A percentile compares a stretch with the other conserved stretches of the same genome.
These are phyloP conservation scores for Teratosphaeria gauchensis DNA, from an alignment of 2,329 filamentous ascomycete genomes.

Conservation along the genomic window DNA sequence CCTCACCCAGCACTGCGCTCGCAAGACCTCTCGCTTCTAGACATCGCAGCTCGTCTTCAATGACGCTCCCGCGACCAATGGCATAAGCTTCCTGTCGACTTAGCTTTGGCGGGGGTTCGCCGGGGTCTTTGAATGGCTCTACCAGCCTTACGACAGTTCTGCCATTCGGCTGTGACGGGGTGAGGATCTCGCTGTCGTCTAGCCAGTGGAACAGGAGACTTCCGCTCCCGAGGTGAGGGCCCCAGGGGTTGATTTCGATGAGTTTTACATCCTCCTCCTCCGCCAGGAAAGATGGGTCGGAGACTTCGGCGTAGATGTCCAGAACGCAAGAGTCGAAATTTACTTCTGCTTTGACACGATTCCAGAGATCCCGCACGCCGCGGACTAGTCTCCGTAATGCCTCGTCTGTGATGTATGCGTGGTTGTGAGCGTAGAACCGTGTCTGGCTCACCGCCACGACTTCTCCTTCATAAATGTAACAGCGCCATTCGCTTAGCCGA, in stretches of 20 bases:
- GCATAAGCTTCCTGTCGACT: not conserved
- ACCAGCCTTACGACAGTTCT: not conserved
- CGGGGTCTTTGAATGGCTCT: not conserved
- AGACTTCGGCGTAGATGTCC: not conserved
- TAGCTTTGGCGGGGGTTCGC: not conserved
- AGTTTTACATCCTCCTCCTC: not conserved
- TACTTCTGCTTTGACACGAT: not conserved
- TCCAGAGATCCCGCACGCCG: not conserved
- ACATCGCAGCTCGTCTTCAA: not conserved
- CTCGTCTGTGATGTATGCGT: not conserved
- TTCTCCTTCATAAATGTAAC: conserved; percentile 2
- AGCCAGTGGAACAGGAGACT: not conserved
- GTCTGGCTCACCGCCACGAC: conserved; percentile 4
- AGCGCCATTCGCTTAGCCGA: conserved; percentile 5
- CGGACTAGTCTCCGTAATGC: not conserved
- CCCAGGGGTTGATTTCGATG: not conserved
- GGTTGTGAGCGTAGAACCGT: conserved; percentile 3
- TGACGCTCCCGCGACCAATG: not conserved
- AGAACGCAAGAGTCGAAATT: not conserved
- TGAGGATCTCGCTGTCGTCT: not conserved
- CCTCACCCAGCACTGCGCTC: not conserved
- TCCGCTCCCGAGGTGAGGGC: not conserved
- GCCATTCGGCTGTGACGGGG: not conserved
- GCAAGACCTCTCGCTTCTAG: not conserved
- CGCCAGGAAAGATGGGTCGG: not conserved